phyloP scores from a whole-genome alignment of 225 moss, liverwort and hornwort genomes.

The Lunularia cruciata region DNA sequence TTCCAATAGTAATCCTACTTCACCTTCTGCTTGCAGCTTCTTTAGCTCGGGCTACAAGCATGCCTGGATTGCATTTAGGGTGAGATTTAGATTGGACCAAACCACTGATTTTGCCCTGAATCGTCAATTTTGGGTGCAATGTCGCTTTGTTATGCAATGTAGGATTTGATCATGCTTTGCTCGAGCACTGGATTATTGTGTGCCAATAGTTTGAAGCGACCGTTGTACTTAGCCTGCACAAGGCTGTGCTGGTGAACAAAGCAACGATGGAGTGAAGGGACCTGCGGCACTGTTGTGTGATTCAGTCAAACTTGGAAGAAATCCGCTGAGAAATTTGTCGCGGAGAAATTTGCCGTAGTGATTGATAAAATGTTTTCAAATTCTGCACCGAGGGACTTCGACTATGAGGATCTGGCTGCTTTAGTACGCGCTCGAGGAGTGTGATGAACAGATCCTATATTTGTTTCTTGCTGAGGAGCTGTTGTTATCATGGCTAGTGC shows the following conservation, averaged over 20 bases:
- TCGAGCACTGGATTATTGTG: not conserved
- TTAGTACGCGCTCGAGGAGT: not conserved
- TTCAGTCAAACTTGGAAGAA: too few relatives aligned
- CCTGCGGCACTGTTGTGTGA: not conserved
- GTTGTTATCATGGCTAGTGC: not conserved
- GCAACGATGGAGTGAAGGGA: not conserved
- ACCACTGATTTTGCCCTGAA: too few relatives aligned
- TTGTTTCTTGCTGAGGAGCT: not conserved
- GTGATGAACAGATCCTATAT: too few relatives aligned
- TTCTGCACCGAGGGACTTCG: not conserved
- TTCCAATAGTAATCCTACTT: constrained; percentile 21
- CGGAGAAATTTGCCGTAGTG: not conserved
- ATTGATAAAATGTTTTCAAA: not conserved
- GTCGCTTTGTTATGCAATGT: not conserved
- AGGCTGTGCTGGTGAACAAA: not conserved
- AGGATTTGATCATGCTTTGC: not conserved
- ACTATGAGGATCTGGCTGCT: not conserved
- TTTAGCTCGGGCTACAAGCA: not conserved
- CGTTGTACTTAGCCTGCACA: not conserved
- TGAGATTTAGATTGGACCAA: too few relatives aligned
- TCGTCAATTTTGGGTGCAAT: too few relatives aligned
- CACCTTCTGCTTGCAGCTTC: not conserved
- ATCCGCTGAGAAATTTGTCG: not conserved
- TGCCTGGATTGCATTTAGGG: too few relatives aligned
- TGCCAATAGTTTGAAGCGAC: too few relatives aligned